Conservation (phyloP, 306 rosid species). For the Luffa aegyptiaca region DNA sequence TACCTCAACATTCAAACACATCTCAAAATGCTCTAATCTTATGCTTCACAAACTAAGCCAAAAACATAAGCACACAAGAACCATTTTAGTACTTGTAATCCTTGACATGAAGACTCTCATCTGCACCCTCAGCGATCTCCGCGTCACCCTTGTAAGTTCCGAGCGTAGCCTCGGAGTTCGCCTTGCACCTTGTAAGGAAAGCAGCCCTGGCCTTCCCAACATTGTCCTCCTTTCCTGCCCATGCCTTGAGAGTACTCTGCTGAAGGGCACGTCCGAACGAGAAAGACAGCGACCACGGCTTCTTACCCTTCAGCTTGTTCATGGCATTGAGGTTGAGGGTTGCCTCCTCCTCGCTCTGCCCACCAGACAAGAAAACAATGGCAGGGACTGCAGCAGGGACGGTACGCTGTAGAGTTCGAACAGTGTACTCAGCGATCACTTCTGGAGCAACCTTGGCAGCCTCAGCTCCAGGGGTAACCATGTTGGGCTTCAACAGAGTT, state of each 20-base stretch:
- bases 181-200: constrained; percentile 65
- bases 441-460: constrained; percentile 41
- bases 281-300: constrained; percentile 78
- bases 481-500: constrained; percentile 78
- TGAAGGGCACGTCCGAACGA: constrained; percentile 84
- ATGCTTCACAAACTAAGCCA: background rate
- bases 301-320: constrained; percentile 66
- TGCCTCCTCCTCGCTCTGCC: constrained; percentile 93
- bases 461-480: constrained; percentile 84
- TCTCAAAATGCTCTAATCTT: background rate
- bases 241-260: constrained; percentile 79
- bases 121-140: constrained; percentile 47
- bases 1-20: background rate
- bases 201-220: constrained; percentile 55
- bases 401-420: constrained; percentile 54
- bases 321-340: constrained; percentile 65
- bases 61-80: background rate
- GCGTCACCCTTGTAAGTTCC: constrained; percentile 72
- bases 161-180: constrained; percentile 69
- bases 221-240: constrained; percentile 59
- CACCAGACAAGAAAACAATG: constrained; percentile 70
- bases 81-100: constrained; percentile 39
- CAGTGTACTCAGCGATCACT: constrained; percentile 62
- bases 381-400: constrained; percentile 75
- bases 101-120: constrained; percentile 72